A percentile compares a stretch with the other conserved stretches of the same genome.
Evolutionary conservation across 306 rosid species (phyloP).

Genomic region (Castanea sativa): DNA sequence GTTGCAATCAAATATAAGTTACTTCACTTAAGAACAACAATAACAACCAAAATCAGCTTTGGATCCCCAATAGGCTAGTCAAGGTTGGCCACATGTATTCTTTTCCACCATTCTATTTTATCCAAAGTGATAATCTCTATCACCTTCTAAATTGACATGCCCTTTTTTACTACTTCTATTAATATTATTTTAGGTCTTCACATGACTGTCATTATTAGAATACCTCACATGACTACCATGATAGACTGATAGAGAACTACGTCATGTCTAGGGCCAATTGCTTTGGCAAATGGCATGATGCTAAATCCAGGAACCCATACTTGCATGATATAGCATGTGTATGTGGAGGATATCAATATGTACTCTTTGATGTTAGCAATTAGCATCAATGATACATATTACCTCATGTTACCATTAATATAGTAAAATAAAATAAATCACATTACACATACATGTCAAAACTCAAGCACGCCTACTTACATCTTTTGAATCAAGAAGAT

Average conservation of each 20-base stretch:
- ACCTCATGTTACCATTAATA: background rate
- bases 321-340: background rate
- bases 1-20: no score
- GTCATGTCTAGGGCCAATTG: background rate
- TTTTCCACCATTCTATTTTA: no score
- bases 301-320: background rate
- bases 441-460: background rate
- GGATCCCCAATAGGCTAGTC: no score
- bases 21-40: no score
- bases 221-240: background rate
- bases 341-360: background rate
- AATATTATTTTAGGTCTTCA: no score
- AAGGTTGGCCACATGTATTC: no score
- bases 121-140: no score
- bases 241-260: background rate
- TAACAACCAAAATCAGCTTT: no score
- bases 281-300: background rate
- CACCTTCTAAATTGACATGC: no score
- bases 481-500: slow-evolving; percentile 92
- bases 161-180: no score
- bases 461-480: slow-evolving; percentile 41
- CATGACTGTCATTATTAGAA: background rate
- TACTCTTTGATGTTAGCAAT: background rate
- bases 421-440: background rate
- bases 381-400: background rate